These are phyloP conservation scores for Cladosporium sp. DNA, from an alignment of 2,329 filamentous ascomycete species.

Conservation along the genomic window DNA sequence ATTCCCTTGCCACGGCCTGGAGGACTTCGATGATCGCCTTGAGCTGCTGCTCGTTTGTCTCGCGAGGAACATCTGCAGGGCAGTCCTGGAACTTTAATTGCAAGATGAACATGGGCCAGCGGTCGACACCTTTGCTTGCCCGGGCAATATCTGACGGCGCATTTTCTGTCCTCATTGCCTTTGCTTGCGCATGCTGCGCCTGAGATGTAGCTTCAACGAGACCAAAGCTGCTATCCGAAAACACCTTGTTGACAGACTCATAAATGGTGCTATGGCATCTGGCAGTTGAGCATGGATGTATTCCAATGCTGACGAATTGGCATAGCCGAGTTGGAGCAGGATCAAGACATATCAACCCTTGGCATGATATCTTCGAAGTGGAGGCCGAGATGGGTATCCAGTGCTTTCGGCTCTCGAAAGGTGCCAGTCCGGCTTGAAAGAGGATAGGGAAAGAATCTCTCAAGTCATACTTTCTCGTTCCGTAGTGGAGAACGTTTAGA, in stretches of 20 bases:
- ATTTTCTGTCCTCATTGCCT: not conserved
- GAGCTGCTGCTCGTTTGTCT: constrained; percentile 28
- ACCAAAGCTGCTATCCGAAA: constrained; percentile 72
- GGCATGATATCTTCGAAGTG: constrained; percentile 54
- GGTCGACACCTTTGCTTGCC: constrained; percentile 61
- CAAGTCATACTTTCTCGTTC: constrained; percentile 19
- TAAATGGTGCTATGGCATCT: constrained; percentile 61
- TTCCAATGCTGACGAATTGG: constrained; percentile 78
- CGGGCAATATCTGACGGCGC: constrained; percentile 30
- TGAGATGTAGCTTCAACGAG: constrained; percentile 36
- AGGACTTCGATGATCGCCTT: constrained; percentile 58
- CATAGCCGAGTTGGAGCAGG: constrained; percentile 65
- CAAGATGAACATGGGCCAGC: constrained; percentile 87
- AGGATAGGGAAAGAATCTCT: constrained; percentile 48
- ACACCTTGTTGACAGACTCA: constrained; percentile 70
- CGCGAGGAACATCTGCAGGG: not conserved
- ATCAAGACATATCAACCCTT: constrained; percentile 63
- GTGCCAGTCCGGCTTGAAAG: constrained; percentile 58
- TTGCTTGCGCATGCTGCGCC: not conserved
- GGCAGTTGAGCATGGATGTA: constrained; percentile 56
- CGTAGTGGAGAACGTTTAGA: constrained; percentile 20
- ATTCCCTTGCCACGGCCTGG: constrained; percentile 62
- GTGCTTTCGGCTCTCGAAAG: constrained; percentile 43
- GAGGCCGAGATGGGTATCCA: constrained; percentile 71
- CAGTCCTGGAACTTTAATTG: constrained; percentile 33